Base-by-base conservation (phyloP, 2,329 filamentous ascomycete genomes). In the Stachybotrys echinatus region DNA sequence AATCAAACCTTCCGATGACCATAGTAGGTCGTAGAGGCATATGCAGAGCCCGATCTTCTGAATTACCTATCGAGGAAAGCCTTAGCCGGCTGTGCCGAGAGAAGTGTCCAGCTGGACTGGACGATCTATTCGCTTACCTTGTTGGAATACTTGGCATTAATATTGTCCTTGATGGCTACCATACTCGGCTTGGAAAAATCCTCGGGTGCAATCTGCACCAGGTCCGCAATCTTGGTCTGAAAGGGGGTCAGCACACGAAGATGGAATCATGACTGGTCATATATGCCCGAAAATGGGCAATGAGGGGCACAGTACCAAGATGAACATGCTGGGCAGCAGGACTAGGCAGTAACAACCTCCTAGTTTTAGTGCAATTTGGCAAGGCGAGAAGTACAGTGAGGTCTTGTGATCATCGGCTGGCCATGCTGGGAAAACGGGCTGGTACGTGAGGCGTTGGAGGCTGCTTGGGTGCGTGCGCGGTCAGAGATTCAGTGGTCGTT, bases 121-220 rank as follows among this genome's bases (percentile, higher is more conserved):
- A 7, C 19, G 19, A 45, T 8, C 12, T n/a, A 45, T 17, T 2
- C 22, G 23, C 58, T 42, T 48, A 89, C 87, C 71, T 92, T 94
- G 73, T 99, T 96, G 52, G 92, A 85, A 69, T 96, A 99, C 72
- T 99, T 99, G 55, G 85, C 80, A 67, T 99, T 97, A 72, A 99
- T 94, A 61, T 94, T 94, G 73, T 99, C 92, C 70, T 96, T 91
- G 55, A 99, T 89, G 1, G 91, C 90, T 55, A 91, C 81, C 27
- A 83, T 80, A 63, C 89, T 95, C 53, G 83, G 78, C 69, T 94
- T 94, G 53, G 84, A 80, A 65, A 97, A 96, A 65, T 96, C 89
- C 61, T 89, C 82, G 2, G 94, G 94, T 27, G 83, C 80, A 71
- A 99, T 95, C 71, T 95, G 89, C 58, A 99, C 90, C 59, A 99